Evolutionary conservation across 495 filamentous ascomycete species (phyloP).

Genomic region (Niebla homalea): DNA sequence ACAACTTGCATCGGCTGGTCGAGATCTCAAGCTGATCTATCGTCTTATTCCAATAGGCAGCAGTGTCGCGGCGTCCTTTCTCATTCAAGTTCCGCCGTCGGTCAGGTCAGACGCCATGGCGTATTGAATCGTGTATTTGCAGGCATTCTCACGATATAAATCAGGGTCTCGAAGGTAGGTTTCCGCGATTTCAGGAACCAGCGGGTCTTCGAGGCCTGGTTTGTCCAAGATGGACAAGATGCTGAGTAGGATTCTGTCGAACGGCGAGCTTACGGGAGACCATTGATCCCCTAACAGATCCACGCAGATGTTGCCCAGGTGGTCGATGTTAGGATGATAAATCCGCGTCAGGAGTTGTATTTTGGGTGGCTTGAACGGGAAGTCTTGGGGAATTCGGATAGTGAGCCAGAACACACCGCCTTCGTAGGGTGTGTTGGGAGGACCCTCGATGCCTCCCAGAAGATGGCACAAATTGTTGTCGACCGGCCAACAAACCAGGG

Average conservation of each 20-base stretch:
- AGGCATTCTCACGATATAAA: background rate
- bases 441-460: constrained; percentile 66
- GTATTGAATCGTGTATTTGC: background rate
- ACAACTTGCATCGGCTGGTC: no score
- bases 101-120: no score
- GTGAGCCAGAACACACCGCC: constrained; percentile 69
- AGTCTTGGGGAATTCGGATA: constrained; percentile 70
- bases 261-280: background rate
- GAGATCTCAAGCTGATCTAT: no score
- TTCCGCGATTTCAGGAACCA: background rate
- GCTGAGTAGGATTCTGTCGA: background rate
- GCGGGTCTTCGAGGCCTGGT: background rate
- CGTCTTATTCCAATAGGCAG: no score
- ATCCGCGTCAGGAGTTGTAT: constrained; percentile 90
- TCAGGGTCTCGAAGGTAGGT: background rate
- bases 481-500: no score
- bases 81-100: no score
- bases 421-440: constrained; percentile 83
- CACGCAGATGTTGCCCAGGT: background rate
- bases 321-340: constrained; percentile 80
- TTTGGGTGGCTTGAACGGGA: constrained; percentile 77
- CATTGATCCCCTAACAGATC: background rate
- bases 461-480: constrained; percentile 66
- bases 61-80: no score
- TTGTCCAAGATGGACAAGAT: background rate